Evolutionary conservation across 768 basidiomycete species (phyloP), one percentile per base, ranked within the genome.

Genomic region (Chalciporus chontae): DNA sequence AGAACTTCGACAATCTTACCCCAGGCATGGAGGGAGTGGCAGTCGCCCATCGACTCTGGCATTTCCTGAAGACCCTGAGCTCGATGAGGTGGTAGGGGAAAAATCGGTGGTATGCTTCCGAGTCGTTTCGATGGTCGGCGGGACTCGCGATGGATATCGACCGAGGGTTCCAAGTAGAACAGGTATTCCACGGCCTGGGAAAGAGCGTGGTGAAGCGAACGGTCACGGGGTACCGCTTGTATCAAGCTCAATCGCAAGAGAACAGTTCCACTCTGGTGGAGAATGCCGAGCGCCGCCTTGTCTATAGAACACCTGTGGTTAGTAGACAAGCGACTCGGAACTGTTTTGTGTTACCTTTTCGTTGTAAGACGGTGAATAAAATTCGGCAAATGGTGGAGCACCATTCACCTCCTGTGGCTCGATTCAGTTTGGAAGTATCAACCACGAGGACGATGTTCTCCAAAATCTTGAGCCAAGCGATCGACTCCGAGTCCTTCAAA

Each of bases 391-490:
- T 62, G 8, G 71, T 69, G 15, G 64, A 58, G 31, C 77, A 74
- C 87, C 86, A 89, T 62, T 82, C 80, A 1, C 81, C 78, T 23
- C 68, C 69, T 1, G 78, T 85, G 0, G 78, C 72, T 0, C 67
- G 61, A 53, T 81, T 80, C 31, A 87, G 40, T 62, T 81, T 87
- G 27, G 52, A 51, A 0, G 67, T 48, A 50, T 87, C 77, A 2
- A 72, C 72, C 1, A 80, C 64, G 19, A 77, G 64, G 32, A 84
- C 53, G 41, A 88, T 70, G 54, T 87, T 88, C 51, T 84, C 83
- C 3, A 87, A 57, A 40, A 87, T 79, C 44, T 77, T 81, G 24
- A 79, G 68, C 85, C 86, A 90, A 4, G 78, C 79, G 11, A 84
- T 58, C 8, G 69, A 68, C 52, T 83, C 78, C 8, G 69, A 68